Conservation (phyloP, 306 rosid genomes). For the Comarum palustre region DNA sequence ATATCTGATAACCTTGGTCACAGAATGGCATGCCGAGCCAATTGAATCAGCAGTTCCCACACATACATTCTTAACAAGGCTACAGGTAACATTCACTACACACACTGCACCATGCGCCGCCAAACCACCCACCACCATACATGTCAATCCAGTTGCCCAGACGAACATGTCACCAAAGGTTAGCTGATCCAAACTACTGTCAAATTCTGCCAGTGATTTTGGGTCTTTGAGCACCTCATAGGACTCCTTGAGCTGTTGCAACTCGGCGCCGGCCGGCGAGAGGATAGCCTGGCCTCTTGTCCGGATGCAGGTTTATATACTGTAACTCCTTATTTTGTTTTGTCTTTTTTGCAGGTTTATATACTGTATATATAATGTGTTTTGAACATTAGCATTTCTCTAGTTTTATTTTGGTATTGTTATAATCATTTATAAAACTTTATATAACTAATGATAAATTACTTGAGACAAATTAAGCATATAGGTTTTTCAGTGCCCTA, state of each 20-base stretch:
- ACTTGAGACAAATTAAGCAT: too few relatives aligned
- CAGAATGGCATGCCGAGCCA: background rate
- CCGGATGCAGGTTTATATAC: too few relatives aligned
- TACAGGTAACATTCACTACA: background rate
- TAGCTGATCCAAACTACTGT: background rate
- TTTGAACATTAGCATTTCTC: too few relatives aligned
- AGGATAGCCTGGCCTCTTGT: slow-evolving; percentile 1
- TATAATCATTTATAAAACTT: too few relatives aligned
- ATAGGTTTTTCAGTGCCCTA: too few relatives aligned
- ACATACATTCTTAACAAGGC: slow-evolving; percentile 1
- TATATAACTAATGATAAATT: too few relatives aligned
- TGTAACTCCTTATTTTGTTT: too few relatives aligned
- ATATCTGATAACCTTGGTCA: background rate
- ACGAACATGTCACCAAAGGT: background rate
- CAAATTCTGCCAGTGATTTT: background rate
- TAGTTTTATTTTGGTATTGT: too few relatives aligned
- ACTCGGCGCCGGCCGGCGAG: background rate
- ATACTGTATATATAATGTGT: too few relatives aligned
- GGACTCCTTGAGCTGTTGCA: background rate
- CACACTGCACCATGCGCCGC: background rate
- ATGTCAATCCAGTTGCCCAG: background rate
- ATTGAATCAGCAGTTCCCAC: background rate
- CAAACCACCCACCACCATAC: background rate
- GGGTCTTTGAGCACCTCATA: background rate
- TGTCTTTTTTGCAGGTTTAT: too few relatives aligned